Base-by-base conservation (phyloP, 495 filamentous ascomycete species). In the Penicillium soppii region DNA sequence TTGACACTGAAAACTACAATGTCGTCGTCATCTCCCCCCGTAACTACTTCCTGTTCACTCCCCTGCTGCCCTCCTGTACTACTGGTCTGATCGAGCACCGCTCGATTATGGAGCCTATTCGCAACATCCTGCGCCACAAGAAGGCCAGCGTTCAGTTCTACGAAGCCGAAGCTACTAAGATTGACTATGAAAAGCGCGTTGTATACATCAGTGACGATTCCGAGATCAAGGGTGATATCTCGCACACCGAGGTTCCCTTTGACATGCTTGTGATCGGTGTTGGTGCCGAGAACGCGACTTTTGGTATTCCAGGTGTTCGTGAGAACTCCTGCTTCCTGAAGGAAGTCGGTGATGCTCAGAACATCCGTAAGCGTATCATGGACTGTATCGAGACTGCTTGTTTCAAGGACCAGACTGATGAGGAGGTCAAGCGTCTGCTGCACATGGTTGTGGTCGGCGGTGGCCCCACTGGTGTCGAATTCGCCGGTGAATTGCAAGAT, bases 31-130 rank as follows among this genome's bases (percentile, higher is more conserved):
- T 81, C 43, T 97, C 92, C 35, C 94, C 94, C 47, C 90, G 94
- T 59, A 97, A 97, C 74, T 99, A 94, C 82, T 99, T 99, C 85
- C 87, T 99, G 50, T 99, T 97, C 81, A 99, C 95, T 15, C 94
- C 94, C 35, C 83, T 99, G 38, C 82, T 99, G 35, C 94, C 94
- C 44, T 96, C 91, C 66, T 97, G 95, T 73, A 97, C 94, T 20
- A 96, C 90, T 43, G 94, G 95, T 68, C 86, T 89, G 58, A 92
- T 99, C 65, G 95, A 99, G 77, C 95, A 97, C 77, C 90, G 95
- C 64, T 96, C 91, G 54, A 97, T 99, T 70, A 97, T 99, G 92
- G 94, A 99, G 78, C 94, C 94, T 22, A 83, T 99, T 54, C 87
- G 94, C 53, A 94, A 92, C 68, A 94, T 99, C 67, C 77, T 95